A percentile compares a stretch with the other conserved stretches of the same genome.
phyloP scores from a whole-genome alignment of 2,329 filamentous ascomycete species.

The Sporothrix variecibatus region DNA sequence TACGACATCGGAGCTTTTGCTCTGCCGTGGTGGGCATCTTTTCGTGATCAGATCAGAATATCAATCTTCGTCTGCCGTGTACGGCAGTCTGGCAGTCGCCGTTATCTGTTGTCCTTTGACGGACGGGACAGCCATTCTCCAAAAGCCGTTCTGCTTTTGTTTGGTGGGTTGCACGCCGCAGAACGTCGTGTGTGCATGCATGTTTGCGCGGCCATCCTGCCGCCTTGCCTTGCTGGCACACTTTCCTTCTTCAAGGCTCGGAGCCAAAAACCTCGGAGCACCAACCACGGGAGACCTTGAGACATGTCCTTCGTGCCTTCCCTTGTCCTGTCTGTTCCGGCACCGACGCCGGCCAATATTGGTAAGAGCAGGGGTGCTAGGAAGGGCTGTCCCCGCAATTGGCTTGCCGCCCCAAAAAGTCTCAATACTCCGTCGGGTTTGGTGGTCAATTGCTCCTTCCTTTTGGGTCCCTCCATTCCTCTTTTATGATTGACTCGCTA shows the following conservation, averaged over 20 bases:
- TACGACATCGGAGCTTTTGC: conserved; percentile 14
- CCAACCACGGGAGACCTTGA: not conserved
- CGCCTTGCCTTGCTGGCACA: no score
- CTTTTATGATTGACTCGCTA: not conserved
- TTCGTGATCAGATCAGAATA: not conserved
- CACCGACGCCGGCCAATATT: conserved; percentile 14
- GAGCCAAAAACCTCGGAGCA: not conserved
- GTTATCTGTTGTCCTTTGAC: not conserved
- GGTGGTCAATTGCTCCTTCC: not conserved
- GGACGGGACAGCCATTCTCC: not conserved
- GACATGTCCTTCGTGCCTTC: not conserved
- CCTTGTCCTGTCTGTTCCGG: not conserved
- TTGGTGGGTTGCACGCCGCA: conserved; percentile 2
- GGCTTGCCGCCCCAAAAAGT: conserved; percentile 7
- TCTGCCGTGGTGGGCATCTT: not conserved
- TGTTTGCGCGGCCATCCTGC: not conserved
- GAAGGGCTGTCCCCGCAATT: not conserved
- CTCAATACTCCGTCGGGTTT: not conserved
- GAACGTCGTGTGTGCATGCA: not conserved
- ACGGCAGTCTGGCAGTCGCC: not conserved
- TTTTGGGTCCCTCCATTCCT: no score
- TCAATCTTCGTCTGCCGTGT: not conserved
- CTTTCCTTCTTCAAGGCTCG: not conserved
- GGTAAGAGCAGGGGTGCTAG: not conserved
- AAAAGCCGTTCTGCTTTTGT: no score